phyloP scores from a whole-genome alignment of 2,329 filamentous ascomycete genomes.

The Magnaporthiopsis incrustans region DNA sequence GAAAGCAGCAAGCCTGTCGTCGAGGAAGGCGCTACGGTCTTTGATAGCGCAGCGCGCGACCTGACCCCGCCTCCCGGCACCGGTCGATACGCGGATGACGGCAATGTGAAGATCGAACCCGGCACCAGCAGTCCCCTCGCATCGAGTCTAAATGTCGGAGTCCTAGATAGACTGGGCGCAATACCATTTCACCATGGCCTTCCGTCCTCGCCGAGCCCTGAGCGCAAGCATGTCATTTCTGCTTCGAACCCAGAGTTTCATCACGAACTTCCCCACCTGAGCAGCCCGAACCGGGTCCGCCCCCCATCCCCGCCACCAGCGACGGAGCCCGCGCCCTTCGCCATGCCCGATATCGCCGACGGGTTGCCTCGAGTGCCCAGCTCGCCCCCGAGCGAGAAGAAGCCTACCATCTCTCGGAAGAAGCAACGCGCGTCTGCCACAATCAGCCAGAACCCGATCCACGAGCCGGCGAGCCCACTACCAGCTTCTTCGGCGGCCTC shows the following conservation, averaged over 20 bases:
- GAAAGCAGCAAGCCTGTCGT: constrained; percentile 4
- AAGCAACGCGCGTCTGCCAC: neutral
- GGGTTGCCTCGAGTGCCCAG: neutral
- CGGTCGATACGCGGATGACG: constrained; percentile 3
- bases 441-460: neutral
- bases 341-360: neutral
- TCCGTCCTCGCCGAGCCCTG: neutral
- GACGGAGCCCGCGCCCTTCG: neutral
- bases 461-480: neutral
- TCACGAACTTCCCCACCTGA: neutral
- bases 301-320: constrained; percentile 5
- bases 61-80: constrained; percentile 7
- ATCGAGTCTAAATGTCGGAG: constrained; percentile 2
- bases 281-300: constrained; percentile 6
- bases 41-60: neutral
- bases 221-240: neutral
- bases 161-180: neutral
- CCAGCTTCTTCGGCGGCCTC: neutral
- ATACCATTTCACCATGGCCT: neutral
- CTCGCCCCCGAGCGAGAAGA: neutral
- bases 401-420: neutral
- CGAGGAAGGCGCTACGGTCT: neutral
- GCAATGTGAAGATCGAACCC: neutral
- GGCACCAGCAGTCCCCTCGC: neutral
- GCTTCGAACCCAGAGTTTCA: constrained; percentile 4